Conservation (phyloP, 1,284 basidiomycete species). For the Rugosomyces carneus region DNA sequence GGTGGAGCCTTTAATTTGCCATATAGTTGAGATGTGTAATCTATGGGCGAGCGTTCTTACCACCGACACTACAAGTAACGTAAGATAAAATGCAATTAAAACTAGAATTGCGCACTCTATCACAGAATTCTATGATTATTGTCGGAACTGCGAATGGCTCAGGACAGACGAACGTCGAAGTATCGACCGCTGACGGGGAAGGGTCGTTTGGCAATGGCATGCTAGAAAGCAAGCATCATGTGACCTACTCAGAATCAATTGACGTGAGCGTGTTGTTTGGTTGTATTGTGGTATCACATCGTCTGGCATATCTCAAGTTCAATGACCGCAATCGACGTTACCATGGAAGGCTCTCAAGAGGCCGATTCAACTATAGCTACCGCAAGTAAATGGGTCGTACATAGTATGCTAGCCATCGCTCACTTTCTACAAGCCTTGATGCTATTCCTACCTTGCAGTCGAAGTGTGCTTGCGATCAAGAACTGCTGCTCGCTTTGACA, state of each 20-base stretch:
- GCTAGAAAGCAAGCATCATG: conserved; percentile 4
- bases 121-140: conserved; percentile 43
- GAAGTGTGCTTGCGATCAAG: conserved; percentile 72
- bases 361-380: background rate
- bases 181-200: conserved; percentile 30
- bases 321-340: conserved; percentile 12
- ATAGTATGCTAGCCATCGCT: conserved; percentile 12
- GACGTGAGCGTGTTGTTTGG: conserved; percentile 39
- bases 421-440: background rate
- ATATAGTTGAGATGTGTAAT: background rate
- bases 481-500: conserved; percentile 67
- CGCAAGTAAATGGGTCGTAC: conserved; percentile 15
- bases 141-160: conserved; percentile 37
- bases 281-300: conserved; percentile 1
- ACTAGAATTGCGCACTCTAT: conserved; percentile 16
- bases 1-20: conserved; percentile 65
- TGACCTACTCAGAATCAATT: conserved; percentile 16
- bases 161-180: conserved; percentile 57
- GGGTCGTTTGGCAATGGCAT: conserved; percentile 8
- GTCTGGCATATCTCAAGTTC: conserved; percentile 6
- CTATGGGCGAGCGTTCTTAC: conserved; percentile 27
- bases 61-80: conserved; percentile 55
- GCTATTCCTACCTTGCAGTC: conserved; percentile 40
- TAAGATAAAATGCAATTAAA: background rate
- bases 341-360: conserved; percentile 17